Percentiles rank a stretch among this genome's conserved stretches.
These are phyloP conservation scores for Aspergillus hortae DNA, from an alignment of 2,329 filamentous ascomycete species.

Conservation along the genomic window DNA sequence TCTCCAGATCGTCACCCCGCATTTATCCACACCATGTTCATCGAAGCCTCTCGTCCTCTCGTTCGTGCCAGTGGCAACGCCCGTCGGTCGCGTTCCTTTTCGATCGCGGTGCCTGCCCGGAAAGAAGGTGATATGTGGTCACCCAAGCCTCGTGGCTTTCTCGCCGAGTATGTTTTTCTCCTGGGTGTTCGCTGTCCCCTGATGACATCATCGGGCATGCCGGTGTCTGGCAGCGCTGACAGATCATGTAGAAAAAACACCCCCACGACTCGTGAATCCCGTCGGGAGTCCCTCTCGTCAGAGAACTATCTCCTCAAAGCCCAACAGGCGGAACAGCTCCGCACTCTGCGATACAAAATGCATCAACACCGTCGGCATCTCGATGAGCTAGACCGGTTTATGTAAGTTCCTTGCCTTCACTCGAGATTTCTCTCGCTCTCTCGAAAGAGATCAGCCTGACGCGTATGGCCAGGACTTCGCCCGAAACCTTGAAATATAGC, in stretches of 20 bases:
- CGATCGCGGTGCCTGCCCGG: slow-evolving; percentile 15
- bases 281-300: slow-evolving; percentile 16
- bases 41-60: slow-evolving; percentile 14
- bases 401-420: slow-evolving; percentile 18
- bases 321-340: slow-evolving; percentile 21
- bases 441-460: background rate
- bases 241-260: too few relatives aligned
- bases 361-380: slow-evolving; percentile 22
- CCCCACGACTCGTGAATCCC: slow-evolving; percentile 9
- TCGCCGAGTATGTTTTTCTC: slow-evolving; percentile 19
- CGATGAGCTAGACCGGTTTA: slow-evolving; percentile 23
- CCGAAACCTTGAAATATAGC: background rate
- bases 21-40: slow-evolving; percentile 3
- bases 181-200: slow-evolving; percentile 1
- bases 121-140: slow-evolving; percentile 20
- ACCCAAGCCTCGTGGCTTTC: slow-evolving; percentile 21
- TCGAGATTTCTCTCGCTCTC: too few relatives aligned
- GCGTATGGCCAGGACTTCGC: background rate
- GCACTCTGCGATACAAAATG: slow-evolving; percentile 16
- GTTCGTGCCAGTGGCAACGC: slow-evolving; percentile 9
- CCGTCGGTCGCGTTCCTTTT: slow-evolving; percentile 14
- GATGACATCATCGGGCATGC: slow-evolving; percentile 16
- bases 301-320: slow-evolving; percentile 16
- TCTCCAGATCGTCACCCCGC: background rate
- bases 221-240: background rate